Conservation (phyloP, 106 monocot species). For the Dendrobium nobile region DNA sequence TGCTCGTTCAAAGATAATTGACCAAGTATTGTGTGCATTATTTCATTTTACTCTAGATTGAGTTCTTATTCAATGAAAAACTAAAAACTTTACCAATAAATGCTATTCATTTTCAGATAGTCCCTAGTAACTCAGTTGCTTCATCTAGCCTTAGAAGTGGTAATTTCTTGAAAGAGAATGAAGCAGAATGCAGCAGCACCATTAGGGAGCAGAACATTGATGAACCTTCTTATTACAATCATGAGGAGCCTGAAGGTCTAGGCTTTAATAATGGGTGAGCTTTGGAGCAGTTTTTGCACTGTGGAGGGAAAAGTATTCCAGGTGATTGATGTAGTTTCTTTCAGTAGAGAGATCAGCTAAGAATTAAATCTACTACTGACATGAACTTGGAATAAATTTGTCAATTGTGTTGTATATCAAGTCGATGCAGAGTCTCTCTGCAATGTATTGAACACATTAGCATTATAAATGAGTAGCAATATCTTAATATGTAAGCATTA, state of each 20-base stretch:
- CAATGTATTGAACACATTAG: not conserved
- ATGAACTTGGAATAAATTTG: not conserved
- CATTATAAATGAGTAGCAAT: not conserved
- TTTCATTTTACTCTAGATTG: not conserved
- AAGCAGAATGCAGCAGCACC: not conserved
- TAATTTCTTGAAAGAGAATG: not conserved
- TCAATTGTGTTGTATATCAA: not conserved
- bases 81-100: not conserved
- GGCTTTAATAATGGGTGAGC: not conserved
- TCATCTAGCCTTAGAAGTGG: not conserved
- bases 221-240: not conserved
- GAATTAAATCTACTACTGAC: not conserved
- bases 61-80: not conserved
- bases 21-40: not conserved
- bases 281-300: not conserved
- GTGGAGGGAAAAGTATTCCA: not conserved
- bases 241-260: not conserved
- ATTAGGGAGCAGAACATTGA: not conserved
- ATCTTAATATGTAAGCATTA: not conserved
- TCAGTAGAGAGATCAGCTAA: not conserved
- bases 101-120: constrained; percentile 3
- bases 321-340: not conserved
- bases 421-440: not conserved
- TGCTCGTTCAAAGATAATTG: not conserved
- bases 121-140: not conserved